phyloP scores from a whole-genome alignment of 306 rosid species.

The Pyrus communis region DNA sequence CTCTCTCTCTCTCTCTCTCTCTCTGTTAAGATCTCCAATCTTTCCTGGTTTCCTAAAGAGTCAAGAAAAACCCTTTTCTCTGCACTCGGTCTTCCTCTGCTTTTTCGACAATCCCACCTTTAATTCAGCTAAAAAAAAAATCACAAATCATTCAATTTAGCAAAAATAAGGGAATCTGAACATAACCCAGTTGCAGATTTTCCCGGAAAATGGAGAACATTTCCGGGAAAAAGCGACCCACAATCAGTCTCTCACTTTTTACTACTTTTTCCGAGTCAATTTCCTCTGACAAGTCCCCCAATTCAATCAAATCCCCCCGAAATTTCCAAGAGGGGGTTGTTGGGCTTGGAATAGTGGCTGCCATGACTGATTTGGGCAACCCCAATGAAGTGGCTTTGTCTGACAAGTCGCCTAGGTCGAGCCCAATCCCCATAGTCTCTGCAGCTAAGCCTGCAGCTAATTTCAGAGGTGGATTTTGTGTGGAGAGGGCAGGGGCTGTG shows the following conservation, averaged over 20 bases:
- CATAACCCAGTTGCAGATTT: slow-evolving; percentile 1
- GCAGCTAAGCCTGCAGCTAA: slow-evolving; percentile 59
- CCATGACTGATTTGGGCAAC: slow-evolving; percentile 39
- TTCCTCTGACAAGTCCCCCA: slow-evolving; percentile 15
- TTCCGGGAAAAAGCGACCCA: slow-evolving; percentile 28
- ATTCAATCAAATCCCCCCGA: slow-evolving; percentile 31
- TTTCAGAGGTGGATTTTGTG: slow-evolving; percentile 32
- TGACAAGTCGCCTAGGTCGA: slow-evolving; percentile 30
- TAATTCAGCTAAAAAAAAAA: not conserved
- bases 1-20: slow-evolving; percentile 2
- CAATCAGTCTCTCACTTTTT: slow-evolving; percentile 34
- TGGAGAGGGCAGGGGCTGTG: slow-evolving; percentile 16
- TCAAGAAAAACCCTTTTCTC: slow-evolving; percentile 8
- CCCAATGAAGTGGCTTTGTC: slow-evolving; percentile 10
- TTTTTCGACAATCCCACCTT: not conserved
- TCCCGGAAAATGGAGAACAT: slow-evolving; percentile 25
- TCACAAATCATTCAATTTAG: not conserved
- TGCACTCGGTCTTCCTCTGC: not conserved
- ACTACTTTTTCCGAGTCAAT: slow-evolving; percentile 35
- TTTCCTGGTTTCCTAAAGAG: not conserved
- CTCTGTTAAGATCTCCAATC: not conserved
- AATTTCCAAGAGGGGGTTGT: slow-evolving; percentile 52
- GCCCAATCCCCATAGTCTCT: slow-evolving; percentile 54
- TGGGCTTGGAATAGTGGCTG: slow-evolving; percentile 67
- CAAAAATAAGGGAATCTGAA: not conserved